Conservation (phyloP, 2,329 filamentous ascomycete genomes). For the Neopestalotiopsis sp. region DNA sequence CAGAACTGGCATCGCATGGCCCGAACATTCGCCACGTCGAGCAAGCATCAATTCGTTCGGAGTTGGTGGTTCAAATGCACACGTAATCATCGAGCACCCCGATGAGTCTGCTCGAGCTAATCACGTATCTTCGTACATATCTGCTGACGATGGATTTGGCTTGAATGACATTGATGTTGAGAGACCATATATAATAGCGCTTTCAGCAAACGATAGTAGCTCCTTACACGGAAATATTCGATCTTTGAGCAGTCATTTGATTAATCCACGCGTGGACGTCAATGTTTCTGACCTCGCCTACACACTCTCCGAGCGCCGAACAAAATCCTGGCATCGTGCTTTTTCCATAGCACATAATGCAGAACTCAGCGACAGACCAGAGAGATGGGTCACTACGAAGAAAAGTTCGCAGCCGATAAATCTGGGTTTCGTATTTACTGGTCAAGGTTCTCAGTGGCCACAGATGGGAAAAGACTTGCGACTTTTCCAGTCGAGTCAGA, state of each 20-base stretch:
- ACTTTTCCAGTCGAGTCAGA: slow-evolving; percentile 16
- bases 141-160: neutral
- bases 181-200: neutral
- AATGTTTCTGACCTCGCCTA: slow-evolving; percentile 32
- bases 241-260: slow-evolving; percentile 28
- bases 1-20: neutral
- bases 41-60: slow-evolving; percentile 29
- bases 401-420: slow-evolving; percentile 1
- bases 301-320: slow-evolving; percentile 33
- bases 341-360: slow-evolving; percentile 29
- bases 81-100: slow-evolving; percentile 21
- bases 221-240: slow-evolving; percentile 29
- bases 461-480: slow-evolving; percentile 27
- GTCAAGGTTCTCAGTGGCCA: slow-evolving; percentile 31
- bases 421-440: slow-evolving; percentile 28
- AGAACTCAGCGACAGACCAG: slow-evolving; percentile 10
- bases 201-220: slow-evolving; percentile 31
- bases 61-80: slow-evolving; percentile 24
- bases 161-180: neutral
- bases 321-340: no score
- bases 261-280: slow-evolving; percentile 30
- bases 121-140: neutral
- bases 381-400: slow-evolving; percentile 4
- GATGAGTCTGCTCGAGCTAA: neutral
- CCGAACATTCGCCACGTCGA: slow-evolving; percentile 25